These are phyloP conservation scores for Flaveria linearis DNA, from an alignment of 129 eudicot genomes.

Conservation along the genomic window DNA sequence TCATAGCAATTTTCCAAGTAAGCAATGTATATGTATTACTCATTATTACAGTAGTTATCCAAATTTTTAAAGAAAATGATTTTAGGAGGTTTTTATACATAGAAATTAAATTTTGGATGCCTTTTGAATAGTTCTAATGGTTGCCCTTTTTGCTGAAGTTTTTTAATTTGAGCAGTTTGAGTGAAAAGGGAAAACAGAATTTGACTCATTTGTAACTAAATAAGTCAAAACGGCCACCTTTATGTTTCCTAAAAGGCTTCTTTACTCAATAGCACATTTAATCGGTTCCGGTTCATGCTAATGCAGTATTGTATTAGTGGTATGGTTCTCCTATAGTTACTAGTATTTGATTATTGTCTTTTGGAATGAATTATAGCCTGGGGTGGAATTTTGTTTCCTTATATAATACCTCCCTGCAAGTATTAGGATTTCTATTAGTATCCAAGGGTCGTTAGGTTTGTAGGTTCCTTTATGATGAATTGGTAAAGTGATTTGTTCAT, in stretches of 20 bases:
- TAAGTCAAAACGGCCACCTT: not conserved
- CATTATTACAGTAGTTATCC: not conserved
- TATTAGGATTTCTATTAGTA: too few relatives aligned
- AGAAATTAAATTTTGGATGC: not conserved
- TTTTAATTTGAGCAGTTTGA: not conserved
- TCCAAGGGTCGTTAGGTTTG: too few relatives aligned
- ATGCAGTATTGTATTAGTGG: not conserved
- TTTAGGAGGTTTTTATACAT: constrained; percentile 3
- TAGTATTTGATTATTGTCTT: not conserved
- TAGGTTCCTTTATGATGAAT: too few relatives aligned
- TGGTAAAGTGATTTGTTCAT: too few relatives aligned
- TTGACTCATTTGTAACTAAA: not conserved
- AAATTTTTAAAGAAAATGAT: not conserved
- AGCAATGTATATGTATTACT: not conserved
- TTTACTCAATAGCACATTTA: not conserved
- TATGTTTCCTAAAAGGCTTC: not conserved
- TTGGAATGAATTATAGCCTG: too few relatives aligned
- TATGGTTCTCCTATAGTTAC: not conserved
- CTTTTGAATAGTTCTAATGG: not conserved
- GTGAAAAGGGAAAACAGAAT: not conserved
- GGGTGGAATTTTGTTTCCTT: too few relatives aligned
- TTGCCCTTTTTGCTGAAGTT: not conserved
- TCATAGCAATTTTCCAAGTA: not conserved
- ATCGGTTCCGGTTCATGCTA: not conserved
- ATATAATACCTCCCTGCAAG: too few relatives aligned